A percentile compares a stretch with the other conserved stretches of the same genome.
These are phyloP conservation scores for Vigna unguiculata DNA, from an alignment of 306 rosid species.

Conservation along the genomic window DNA sequence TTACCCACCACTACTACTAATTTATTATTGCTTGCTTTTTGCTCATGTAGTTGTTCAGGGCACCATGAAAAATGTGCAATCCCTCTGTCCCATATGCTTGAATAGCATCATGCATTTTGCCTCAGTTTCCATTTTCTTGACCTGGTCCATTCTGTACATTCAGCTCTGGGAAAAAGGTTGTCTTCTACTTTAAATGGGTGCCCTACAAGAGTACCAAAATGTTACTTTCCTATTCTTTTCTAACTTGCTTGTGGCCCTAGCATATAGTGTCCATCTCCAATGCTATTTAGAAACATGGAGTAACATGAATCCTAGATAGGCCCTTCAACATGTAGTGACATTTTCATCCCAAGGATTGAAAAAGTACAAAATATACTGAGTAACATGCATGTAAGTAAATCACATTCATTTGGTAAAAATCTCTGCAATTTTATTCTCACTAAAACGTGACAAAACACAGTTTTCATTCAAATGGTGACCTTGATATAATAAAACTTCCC, in stretches of 20 bases:
- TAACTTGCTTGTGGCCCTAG: conserved; percentile 31
- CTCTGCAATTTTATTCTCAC: too few relatives aligned
- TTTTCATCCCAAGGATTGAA: too few relatives aligned
- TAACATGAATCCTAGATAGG: too few relatives aligned
- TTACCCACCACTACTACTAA: conserved; percentile 37
- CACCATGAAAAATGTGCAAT: conserved; percentile 47
- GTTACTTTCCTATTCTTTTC: conserved; percentile 35
- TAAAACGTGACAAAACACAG: too few relatives aligned
- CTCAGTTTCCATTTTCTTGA: conserved; percentile 36
- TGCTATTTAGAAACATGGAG: not conserved
- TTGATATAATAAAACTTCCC: too few relatives aligned
- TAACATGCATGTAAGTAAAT: too few relatives aligned
- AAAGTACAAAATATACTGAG: too few relatives aligned
- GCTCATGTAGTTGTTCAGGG: conserved; percentile 21
- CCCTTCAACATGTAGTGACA: too few relatives aligned
- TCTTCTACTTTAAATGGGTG: conserved; percentile 43
- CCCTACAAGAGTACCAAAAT: conserved; percentile 45
- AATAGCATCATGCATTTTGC: conserved; percentile 29
- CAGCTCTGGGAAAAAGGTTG: conserved; percentile 18
- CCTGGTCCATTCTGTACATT: conserved; percentile 15
- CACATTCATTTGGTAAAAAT: too few relatives aligned
- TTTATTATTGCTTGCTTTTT: conserved; percentile 43
- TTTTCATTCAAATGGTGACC: too few relatives aligned
- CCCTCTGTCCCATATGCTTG: conserved; percentile 49
- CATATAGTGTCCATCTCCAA: not conserved